Percentiles rank a stretch among this genome's conserved stretches.
Conservation (phyloP, 345 rosid genomes). For the Citrus reticulata region DNA sequence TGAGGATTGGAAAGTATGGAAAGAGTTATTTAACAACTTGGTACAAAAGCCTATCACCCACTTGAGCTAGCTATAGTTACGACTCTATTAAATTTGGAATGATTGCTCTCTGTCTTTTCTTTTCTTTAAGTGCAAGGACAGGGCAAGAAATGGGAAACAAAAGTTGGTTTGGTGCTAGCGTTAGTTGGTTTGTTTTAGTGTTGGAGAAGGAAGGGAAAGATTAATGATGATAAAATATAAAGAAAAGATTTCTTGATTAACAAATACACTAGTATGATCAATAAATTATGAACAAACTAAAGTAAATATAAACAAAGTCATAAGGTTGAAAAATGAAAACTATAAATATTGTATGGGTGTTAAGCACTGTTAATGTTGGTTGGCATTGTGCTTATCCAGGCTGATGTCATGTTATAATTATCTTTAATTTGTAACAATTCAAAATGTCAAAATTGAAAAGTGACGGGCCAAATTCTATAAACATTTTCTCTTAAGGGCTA, state of each 20-base stretch:
- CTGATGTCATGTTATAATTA: constrained; percentile 1
- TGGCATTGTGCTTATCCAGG: constrained; percentile 1
- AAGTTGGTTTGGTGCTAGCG: constrained; percentile 42
- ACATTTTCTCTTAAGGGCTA: not conserved
- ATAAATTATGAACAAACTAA: constrained; percentile 3
- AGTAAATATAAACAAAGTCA: constrained; percentile 4
- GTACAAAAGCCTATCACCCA: constrained; percentile 14
- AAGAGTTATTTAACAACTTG: constrained; percentile 19
- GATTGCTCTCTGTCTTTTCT: constrained; percentile 26
- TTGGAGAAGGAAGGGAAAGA: constrained; percentile 30
- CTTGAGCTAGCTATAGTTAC: constrained; percentile 1
- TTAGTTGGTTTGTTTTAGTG: constrained; percentile 44
- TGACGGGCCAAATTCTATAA: not conserved
- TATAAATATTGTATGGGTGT: not conserved
- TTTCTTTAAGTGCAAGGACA: constrained; percentile 49
- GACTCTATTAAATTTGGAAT: constrained; percentile 22
- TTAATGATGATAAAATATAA: constrained; percentile 3
- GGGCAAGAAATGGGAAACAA: constrained; percentile 15
- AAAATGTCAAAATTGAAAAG: not conserved
- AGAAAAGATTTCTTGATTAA: constrained; percentile 20
- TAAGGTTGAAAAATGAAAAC: constrained; percentile 1
- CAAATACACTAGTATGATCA: constrained; percentile 9
- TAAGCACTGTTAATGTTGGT: not conserved
- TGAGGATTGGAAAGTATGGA: not conserved
- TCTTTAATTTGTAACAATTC: not conserved